A percentile compares a stretch with the other conserved stretches of the same genome.
Evolutionary conservation across 306 rosid species (phyloP).

Genomic region (Quercus ilex): DNA sequence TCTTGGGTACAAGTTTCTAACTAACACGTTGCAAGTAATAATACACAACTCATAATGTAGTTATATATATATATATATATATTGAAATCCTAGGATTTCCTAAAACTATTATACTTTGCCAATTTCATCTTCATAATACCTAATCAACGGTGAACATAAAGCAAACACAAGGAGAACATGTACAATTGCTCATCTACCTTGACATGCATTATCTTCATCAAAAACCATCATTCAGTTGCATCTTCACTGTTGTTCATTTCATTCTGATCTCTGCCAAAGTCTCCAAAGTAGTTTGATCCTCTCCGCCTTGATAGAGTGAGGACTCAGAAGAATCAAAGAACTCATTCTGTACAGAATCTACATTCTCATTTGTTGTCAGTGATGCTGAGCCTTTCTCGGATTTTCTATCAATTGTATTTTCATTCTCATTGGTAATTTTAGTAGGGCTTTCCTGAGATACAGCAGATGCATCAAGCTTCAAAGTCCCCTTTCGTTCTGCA

Average conservation of each 20-base stretch:
- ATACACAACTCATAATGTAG: too few relatives aligned
- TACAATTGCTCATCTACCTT: conserved; percentile 3
- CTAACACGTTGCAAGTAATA: background rate
- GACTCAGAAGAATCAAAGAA: background rate
- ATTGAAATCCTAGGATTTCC: background rate
- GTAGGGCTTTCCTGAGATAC: background rate
- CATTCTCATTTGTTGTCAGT: background rate
- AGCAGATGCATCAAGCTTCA: background rate
- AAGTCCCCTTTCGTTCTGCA: background rate
- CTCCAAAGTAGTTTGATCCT: background rate
- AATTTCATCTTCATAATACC: conserved; percentile 1
- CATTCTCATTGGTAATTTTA: background rate
- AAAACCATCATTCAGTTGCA: background rate
- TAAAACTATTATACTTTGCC: background rate
- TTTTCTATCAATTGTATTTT: background rate
- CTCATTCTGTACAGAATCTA: background rate
- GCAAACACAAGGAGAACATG: background rate
- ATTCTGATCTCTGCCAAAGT: background rate
- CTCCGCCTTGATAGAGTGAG: background rate
- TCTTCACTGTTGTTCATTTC: background rate
- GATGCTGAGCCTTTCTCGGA: background rate
- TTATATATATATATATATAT: background rate
- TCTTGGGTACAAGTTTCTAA: background rate
- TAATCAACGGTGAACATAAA: background rate
- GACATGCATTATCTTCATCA: background rate